A percentile compares a stretch with the other conserved stretches of the same genome.
phyloP scores from a whole-genome alignment of 2,329 filamentous ascomycete species.

The Tympanopsis confertula region DNA sequence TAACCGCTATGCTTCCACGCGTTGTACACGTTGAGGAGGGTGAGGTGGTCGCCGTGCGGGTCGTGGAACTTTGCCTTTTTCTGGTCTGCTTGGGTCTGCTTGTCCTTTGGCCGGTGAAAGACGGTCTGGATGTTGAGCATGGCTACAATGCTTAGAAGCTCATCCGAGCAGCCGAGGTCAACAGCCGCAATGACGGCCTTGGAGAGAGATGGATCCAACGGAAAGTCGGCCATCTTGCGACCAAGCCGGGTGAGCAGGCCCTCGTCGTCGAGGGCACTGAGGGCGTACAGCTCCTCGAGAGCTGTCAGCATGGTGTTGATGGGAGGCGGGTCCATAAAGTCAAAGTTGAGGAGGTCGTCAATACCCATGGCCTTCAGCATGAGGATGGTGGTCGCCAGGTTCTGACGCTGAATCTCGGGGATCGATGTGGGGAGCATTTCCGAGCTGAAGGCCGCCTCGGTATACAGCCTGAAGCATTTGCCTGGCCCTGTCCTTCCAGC shows the following conservation, averaged over 20 bases:
- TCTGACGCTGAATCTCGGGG: constrained; percentile 65
- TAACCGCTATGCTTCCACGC: constrained; percentile 57
- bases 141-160: constrained; percentile 60
- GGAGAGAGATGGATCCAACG: constrained; percentile 61
- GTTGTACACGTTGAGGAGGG: constrained; percentile 63
- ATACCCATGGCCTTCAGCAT: constrained; percentile 74
- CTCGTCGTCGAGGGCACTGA: constrained; percentile 63
- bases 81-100: constrained; percentile 64
- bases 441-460: constrained; percentile 61
- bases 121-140: constrained; percentile 59
- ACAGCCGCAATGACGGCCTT: constrained; percentile 60
- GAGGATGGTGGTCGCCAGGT: constrained; percentile 59
- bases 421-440: constrained; percentile 67
- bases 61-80: constrained; percentile 69
- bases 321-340: constrained; percentile 68
- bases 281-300: constrained; percentile 60
- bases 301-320: constrained; percentile 68
- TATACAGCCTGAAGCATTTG: constrained; percentile 67
- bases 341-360: constrained; percentile 64
- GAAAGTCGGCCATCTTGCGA: constrained; percentile 67
- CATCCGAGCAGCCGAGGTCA: constrained; percentile 58
- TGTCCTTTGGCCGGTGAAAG: constrained; percentile 65
- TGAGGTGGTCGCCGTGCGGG: constrained; percentile 61
- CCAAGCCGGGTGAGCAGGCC: constrained; percentile 60
- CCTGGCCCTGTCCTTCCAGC: constrained; percentile 64